Evolutionary conservation across 139 green algal species (phyloP).

Genomic region (Tetradesmus lagerheimii): DNA sequence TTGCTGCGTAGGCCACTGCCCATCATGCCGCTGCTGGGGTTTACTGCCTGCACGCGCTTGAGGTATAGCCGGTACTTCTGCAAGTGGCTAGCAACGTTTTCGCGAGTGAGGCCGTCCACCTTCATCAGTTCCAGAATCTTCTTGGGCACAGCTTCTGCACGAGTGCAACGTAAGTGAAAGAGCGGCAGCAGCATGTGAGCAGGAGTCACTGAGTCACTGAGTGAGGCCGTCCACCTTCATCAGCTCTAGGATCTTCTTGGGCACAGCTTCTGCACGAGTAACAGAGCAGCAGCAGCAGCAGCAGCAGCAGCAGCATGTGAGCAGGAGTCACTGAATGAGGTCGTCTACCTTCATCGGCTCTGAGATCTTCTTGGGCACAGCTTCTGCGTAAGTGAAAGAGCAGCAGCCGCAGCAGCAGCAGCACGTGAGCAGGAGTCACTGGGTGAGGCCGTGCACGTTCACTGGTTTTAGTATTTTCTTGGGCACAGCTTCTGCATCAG

Average conservation of each 20-base stretch:
- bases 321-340: too few species aligned
- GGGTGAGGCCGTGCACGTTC: too few species aligned
- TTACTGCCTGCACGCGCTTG: conserved; percentile 74
- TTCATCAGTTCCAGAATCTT: conserved; percentile 98
- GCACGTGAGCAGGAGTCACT: neutral
- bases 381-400: conserved; percentile 71
- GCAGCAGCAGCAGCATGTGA: neutral
- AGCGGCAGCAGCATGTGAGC: neutral
- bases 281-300: conserved; percentile 1
- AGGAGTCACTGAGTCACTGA: too few species aligned
- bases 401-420: too few species aligned
- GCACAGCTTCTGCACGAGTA: conserved; percentile 85
- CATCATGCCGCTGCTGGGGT: neutral
- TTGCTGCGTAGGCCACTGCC: neutral
- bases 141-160: conserved; percentile 95
- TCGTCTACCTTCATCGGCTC: conserved; percentile 66
- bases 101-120: conserved; percentile 89
- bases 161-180: neutral
- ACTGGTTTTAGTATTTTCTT: conserved; percentile 96
- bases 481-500: conserved; percentile 89
- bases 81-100: conserved; percentile 97
- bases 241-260: conserved; percentile 98
- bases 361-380: conserved; percentile 98
- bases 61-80: conserved; percentile 98
- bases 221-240: too few species aligned